Base-by-base conservation (phyloP, 768 basidiomycete species). In the Daedalea quercina region DNA sequence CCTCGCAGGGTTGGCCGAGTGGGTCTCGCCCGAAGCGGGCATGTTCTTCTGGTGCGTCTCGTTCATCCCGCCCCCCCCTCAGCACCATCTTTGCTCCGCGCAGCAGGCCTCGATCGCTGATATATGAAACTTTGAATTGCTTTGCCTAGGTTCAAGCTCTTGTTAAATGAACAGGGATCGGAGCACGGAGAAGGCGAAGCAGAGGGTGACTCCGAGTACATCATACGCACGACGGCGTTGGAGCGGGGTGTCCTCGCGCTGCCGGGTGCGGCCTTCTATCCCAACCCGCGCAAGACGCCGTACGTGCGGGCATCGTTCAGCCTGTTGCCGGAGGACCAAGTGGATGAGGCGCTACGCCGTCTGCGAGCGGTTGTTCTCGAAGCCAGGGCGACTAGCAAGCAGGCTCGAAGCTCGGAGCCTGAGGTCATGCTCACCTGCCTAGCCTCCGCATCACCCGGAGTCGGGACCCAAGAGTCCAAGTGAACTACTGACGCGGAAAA, bases 301-400 rank as follows among this genome's bases (percentile, higher is more conserved):
- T 90, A 86, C 64, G 87, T 94, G 25, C 78, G 94, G 41, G 89
- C 90, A 17, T 76, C 88, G 35, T 96, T 95, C 70, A 90, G 88
- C 63, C 65, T 88, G 53, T 70, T 81, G 19, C 70, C 73, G 1
- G 79, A 78, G 51, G 79, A 81, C 31, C 80, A 92, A 40, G 83
- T 90, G 2, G 82, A 90, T 44, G 80, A 85, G 70, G 93, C 84
- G 1, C 64, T 94, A 57, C 71, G 68, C 55, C 73, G 92, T 55
- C 68, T 96, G 31, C 51, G 64, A 17, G 59, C 53, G 20, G 67
- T 65, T 34, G 44, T 70, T 1, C 45, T 68, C 45, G 58, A 62
- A 15, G 61, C 54, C 13, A 44, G 60, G 44, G 15, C 6, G 28
- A 11, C 28, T 11, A 45, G 7, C 37, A 40, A 40, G 37, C 37